Percentiles rank a stretch among this genome's conserved stretches.
phyloP scores from a whole-genome alignment of 2,329 filamentous ascomycete species.

The Diaporthe vaccinii region DNA sequence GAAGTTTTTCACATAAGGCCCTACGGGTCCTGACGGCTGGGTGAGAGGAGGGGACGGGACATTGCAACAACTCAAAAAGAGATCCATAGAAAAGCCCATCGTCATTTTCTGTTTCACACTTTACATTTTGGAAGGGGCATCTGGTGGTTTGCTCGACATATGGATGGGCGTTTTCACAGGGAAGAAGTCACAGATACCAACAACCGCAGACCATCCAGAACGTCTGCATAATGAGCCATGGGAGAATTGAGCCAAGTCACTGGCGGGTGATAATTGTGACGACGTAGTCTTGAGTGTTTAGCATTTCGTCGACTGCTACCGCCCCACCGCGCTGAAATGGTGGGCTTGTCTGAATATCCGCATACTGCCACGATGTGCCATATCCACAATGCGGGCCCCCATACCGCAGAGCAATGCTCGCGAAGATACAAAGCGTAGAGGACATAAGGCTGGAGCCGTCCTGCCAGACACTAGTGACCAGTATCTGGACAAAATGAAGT shows the following conservation, averaged over 20 bases:
- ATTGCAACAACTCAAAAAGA: background rate
- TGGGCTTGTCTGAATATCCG: background rate
- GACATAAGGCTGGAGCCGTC: background rate
- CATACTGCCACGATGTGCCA: background rate
- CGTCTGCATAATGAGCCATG: slow-evolving; percentile 29
- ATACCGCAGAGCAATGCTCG: background rate
- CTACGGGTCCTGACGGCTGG: background rate
- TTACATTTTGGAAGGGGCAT: slow-evolving; percentile 12
- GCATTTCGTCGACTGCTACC: background rate
- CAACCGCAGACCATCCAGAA: slow-evolving; percentile 12
- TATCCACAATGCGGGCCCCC: background rate
- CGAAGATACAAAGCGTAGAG: background rate
- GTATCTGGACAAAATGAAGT: background rate
- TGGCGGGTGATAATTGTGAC: background rate
- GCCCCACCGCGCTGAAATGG: background rate
- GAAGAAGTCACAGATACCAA: slow-evolving; percentile 43
- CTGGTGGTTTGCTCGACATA: slow-evolving; percentile 31
- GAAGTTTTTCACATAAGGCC: slow-evolving; percentile 83
- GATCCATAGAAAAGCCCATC: slow-evolving; percentile 3
- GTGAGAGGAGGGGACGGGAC: background rate
- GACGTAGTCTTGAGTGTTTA: background rate
- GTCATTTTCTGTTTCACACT: background rate
- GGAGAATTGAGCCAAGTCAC: background rate
- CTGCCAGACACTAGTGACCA: background rate
- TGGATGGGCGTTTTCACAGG: slow-evolving; percentile 36